A percentile compares a stretch with the other conserved stretches of the same genome.
phyloP scores from a whole-genome alignment of 139 green algal species.

The Coccomyxa sp. region DNA sequence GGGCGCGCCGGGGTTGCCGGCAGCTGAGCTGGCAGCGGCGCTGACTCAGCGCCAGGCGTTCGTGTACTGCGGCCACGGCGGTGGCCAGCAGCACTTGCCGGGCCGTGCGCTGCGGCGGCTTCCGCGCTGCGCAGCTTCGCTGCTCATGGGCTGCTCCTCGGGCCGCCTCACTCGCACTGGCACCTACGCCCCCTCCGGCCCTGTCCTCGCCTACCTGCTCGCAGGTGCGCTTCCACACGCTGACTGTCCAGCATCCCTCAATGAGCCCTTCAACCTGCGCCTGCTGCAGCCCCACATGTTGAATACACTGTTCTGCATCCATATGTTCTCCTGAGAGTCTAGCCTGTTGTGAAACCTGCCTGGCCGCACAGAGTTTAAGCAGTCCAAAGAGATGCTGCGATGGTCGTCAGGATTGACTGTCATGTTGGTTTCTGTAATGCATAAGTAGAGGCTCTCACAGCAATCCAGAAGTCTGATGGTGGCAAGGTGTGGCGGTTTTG shows the following conservation, averaged over 20 bases:
- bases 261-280: no score
- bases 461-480: no score
- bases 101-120: constrained; percentile 49
- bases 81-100: constrained; percentile 76
- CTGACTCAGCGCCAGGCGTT: constrained; percentile 67
- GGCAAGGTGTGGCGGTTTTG: no score
- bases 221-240: constrained; percentile 40
- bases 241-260: no score
- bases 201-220: constrained; percentile 69
- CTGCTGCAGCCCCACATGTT: no score
- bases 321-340: no score
- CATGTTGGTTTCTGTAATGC: not conserved
- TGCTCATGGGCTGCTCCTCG: constrained; percentile 94
- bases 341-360: no score
- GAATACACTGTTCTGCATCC: no score
- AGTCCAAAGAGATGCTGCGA: not conserved
- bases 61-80: constrained; percentile 90
- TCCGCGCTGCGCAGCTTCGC: constrained; percentile 42
- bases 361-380: no score
- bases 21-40: constrained; percentile 34
- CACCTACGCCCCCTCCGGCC: constrained; percentile 63
- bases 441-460: no score
- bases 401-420: no score
- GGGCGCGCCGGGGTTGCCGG: constrained; percentile 28
- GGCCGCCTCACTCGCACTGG: constrained; percentile 49